Evolutionary conservation across 345 rosid species (phyloP), one percentile per base, ranked within the genome.

Genomic region (Zanthoxylum bungeanum): DNA sequence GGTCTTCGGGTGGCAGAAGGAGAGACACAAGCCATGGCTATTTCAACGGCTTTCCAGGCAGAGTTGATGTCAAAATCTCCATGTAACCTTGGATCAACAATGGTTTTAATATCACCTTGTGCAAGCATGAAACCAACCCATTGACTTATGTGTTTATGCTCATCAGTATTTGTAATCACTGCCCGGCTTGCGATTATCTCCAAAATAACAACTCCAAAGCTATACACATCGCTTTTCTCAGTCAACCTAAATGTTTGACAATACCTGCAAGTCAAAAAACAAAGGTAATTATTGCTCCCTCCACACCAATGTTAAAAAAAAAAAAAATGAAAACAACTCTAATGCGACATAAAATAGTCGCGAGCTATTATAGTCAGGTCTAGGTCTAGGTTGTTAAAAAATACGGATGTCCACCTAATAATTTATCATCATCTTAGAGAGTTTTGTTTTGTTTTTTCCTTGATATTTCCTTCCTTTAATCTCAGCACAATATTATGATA

Each of bases 191-290:
- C 78, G 2, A 80, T 75, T 30, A 83, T 75, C 72, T 81, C 85
- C 68, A 87, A 53, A 0, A 87, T 60, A 33, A 87, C 87, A 55
- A 83, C 42, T 25, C 91, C 88, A 9, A 87, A 87, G 55, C 87
- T 81, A 42, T 79, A 85, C 1, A 84, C 77, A 30, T 86, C 88
- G 37, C 79, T 83, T 67, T 80, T 81, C 34, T 81, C 80, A 12
- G 76, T 84, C 53, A 84, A 47, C 72, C 71, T 71, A 8, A 66
- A 76, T 39, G 85, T 67, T 73, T 56, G 69, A 14, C 58, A 78
- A 46, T 77, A 77, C 63, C 87, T 81, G 71, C 40, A 31, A 68
- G 21, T 7, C 0, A 9, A 25, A 61, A n/a, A n/a, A n/a, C n/a
- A n/a, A 16, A 4, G 24, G 17, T 4, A 1, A 55, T 55, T 55